Evolutionary conservation across 1,139 yeast species (phyloP).

Genomic region (Geotrichum fermentans): DNA sequence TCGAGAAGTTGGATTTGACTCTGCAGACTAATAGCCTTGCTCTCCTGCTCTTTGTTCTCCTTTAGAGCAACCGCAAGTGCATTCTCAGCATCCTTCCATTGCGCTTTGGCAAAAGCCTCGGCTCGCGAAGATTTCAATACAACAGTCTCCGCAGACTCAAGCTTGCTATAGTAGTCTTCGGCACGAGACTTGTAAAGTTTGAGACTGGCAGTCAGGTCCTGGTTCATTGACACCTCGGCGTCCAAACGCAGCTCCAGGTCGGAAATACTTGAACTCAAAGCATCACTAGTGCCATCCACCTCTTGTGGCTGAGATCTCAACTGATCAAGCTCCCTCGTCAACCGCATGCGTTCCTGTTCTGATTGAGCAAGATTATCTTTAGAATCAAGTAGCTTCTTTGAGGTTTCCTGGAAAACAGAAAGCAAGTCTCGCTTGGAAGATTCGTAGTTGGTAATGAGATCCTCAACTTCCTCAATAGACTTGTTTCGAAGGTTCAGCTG

Average conservation of each 20-base stretch:
- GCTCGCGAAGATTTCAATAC: constrained; percentile 58
- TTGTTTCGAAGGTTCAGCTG: constrained; percentile 26
- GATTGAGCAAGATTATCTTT: constrained; percentile 46
- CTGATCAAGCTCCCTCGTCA: constrained; percentile 46
- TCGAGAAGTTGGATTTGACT: constrained; percentile 52
- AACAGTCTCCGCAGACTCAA: constrained; percentile 77
- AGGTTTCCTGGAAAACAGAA: constrained; percentile 53
- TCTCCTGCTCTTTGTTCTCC: constrained; percentile 58
- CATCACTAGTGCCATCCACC: constrained; percentile 17
- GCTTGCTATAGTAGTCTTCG: constrained; percentile 66
- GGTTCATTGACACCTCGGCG: constrained; percentile 47
- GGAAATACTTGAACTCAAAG: constrained; percentile 14
- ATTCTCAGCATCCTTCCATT: constrained; percentile 52
- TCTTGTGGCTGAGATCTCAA: constrained; percentile 22
- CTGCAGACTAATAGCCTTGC: constrained; percentile 53
- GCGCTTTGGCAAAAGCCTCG: constrained; percentile 53
- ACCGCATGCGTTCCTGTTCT: constrained; percentile 48
- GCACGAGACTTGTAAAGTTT: constrained; percentile 66
- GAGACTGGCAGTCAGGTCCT: constrained; percentile 50
- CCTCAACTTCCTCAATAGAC: constrained; percentile 28
- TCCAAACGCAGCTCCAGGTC: constrained; percentile 47
- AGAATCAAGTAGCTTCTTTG: constrained; percentile 47
- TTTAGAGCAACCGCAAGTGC: constrained; percentile 52
- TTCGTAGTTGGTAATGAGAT: constrained; percentile 26
- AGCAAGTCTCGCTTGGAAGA: constrained; percentile 45